Percentiles rank a stretch among this genome's conserved stretches.
phyloP scores from a whole-genome alignment of 164 flowering plant genomes.

The Nelumbo lutea region DNA sequence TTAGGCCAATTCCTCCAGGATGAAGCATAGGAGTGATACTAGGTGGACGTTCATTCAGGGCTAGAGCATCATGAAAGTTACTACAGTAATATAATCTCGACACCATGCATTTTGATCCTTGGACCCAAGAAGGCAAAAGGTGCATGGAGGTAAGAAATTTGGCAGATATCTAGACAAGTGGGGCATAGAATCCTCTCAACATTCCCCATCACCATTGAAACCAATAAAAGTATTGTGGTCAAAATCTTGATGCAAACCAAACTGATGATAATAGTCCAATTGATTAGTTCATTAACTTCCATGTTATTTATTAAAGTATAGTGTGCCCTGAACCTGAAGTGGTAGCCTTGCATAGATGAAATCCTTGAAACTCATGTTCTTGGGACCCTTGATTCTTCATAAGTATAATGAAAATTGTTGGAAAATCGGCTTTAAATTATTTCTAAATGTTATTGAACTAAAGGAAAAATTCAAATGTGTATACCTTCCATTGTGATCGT shows the following conservation, averaged over 20 bases:
- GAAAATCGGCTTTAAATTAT: no score
- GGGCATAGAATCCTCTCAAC: slow-evolving; percentile 40
- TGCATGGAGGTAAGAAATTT: slow-evolving; percentile 50
- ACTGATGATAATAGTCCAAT: slow-evolving; percentile 54
- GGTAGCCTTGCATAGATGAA: slow-evolving; percentile 49
- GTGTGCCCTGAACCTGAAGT: slow-evolving; percentile 24
- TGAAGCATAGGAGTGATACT: slow-evolving; percentile 90
- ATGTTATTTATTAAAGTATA: slow-evolving; percentile 32
- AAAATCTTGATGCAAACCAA: slow-evolving; percentile 55
- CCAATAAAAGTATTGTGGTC: slow-evolving; percentile 41
- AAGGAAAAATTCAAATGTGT: no score
- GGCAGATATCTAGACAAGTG: slow-evolving; percentile 47
- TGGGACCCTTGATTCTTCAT: slow-evolving; percentile 34
- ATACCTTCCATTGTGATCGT: no score
- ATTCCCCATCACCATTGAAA: slow-evolving; percentile 31
- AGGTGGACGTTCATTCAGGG: slow-evolving; percentile 86
- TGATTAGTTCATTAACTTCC: slow-evolving; percentile 25
- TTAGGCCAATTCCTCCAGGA: slow-evolving; percentile 92
- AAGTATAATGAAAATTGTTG: no score
- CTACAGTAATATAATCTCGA: slow-evolving; percentile 90
- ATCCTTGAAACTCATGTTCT: slow-evolving; percentile 40
- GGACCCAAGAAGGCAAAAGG: slow-evolving; percentile 99
- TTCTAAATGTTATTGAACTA: no score
- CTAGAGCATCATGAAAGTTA: slow-evolving; percentile 70
- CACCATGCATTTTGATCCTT: slow-evolving; percentile 61